Evolutionary conservation across 1,139 yeast genomes (phyloP).

Genomic region (Geotrichum fermentans): DNA sequence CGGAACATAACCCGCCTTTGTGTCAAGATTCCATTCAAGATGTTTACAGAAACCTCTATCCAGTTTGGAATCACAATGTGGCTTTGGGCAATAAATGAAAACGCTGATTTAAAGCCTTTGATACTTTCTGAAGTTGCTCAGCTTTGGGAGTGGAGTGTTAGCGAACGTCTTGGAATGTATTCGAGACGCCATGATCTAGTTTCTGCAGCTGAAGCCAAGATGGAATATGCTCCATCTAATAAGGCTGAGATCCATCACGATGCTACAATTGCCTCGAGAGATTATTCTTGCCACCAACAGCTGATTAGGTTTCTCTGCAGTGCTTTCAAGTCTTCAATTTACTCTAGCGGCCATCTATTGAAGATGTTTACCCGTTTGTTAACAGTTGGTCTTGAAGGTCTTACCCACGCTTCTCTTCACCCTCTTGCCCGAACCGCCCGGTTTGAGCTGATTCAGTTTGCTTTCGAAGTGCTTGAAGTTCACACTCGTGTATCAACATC

Average conservation of each 20-base stretch:
- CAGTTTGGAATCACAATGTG: conserved; percentile 70
- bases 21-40: conserved; percentile 66
- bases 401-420: conserved; percentile 62
- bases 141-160: conserved; percentile 65
- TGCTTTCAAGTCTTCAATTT: conserved; percentile 76
- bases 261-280: conserved; percentile 46
- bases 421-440: conserved; percentile 74
- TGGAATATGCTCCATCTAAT: conserved; percentile 90
- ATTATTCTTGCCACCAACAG: conserved; percentile 69
- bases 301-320: conserved; percentile 67
- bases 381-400: conserved; percentile 52
- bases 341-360: conserved; percentile 66
- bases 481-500: conserved; percentile 40
- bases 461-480: conserved; percentile 58
- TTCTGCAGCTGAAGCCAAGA: conserved; percentile 60
- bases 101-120: conserved; percentile 52
- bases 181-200: conserved; percentile 53
- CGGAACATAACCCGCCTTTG: conserved; percentile 27
- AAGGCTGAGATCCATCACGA: conserved; percentile 52
- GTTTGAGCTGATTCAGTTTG: conserved; percentile 67
- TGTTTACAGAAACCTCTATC: conserved; percentile 58
- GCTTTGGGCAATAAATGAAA: conserved; percentile 74
- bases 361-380: conserved; percentile 64
- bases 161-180: conserved; percentile 59
- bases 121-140: conserved; percentile 63